Percentiles rank a stretch among this genome's conserved stretches.
Conservation (phyloP, 495 filamentous ascomycete species). For the Hypoxylon rickii region DNA sequence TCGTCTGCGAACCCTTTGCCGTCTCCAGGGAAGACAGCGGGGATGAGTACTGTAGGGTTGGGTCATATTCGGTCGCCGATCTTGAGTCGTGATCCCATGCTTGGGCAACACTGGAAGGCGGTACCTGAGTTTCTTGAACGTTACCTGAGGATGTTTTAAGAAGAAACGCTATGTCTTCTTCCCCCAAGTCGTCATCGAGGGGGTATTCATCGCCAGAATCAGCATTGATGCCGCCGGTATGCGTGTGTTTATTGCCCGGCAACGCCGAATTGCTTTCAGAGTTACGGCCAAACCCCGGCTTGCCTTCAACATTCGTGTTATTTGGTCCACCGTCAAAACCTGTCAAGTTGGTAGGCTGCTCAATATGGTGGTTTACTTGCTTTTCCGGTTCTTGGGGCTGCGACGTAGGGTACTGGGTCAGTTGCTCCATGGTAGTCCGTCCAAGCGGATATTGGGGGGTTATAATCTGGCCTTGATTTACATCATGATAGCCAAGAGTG, state of each 20-base stretch:
- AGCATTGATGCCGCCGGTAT: not conserved
- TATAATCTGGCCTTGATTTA: not conserved
- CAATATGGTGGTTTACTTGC: not conserved
- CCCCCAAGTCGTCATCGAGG: slow-evolving; percentile 23
- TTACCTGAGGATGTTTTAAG: not conserved
- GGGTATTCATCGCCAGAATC: slow-evolving; percentile 35
- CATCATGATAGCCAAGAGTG: not conserved
- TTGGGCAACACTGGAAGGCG: slow-evolving; percentile 35
- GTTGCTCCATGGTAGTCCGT: slow-evolving; percentile 7
- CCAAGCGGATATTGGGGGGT: slow-evolving; percentile 1
- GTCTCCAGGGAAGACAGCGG: slow-evolving; percentile 5
- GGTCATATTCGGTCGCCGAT: slow-evolving; percentile 37
- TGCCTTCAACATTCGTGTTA: not conserved
- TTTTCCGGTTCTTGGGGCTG: not conserved
- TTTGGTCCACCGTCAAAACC: not conserved
- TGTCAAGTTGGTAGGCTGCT: not conserved
- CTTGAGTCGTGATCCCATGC: slow-evolving; percentile 35
- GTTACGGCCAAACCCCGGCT: not conserved
- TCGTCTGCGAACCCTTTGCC: slow-evolving; percentile 1
- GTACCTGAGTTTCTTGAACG: slow-evolving; percentile 32
- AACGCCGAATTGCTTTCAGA: not conserved
- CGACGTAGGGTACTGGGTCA: slow-evolving; percentile 13
- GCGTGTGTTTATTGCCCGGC: not conserved
- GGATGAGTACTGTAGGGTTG: slow-evolving; percentile 31
- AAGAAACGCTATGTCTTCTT: slow-evolving; percentile 28